Evolutionary conservation across 148 eudicot genomes (phyloP).

Genomic region (Camellia japonica): DNA sequence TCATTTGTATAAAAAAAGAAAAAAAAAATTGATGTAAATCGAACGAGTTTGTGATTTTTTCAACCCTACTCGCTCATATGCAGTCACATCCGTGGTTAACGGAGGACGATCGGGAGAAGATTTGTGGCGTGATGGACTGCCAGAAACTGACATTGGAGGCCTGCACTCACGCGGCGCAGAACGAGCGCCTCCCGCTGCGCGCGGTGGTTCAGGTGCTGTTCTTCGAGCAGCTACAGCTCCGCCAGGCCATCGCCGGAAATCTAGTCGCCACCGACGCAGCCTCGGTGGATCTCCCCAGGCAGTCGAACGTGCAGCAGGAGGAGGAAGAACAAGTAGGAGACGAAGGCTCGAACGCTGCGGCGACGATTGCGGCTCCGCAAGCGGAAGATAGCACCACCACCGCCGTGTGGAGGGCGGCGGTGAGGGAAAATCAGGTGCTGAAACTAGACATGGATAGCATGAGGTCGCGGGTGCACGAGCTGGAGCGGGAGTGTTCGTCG

Average conservation of each 20-base stretch:
- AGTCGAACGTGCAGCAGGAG: conserved; percentile 21
- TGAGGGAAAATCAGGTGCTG: conserved; percentile 72
- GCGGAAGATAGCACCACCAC: conserved; percentile 27
- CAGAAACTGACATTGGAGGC: conserved; percentile 94
- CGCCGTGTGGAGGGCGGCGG: conserved; percentile 44
- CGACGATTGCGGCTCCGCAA: neutral
- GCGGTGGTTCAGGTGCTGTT: conserved; percentile 90
- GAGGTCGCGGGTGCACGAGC: conserved; percentile 81
- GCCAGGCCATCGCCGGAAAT: conserved; percentile 87
- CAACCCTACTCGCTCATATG: neutral
- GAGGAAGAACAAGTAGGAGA: conserved; percentile 21
- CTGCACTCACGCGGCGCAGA: conserved; percentile 97
- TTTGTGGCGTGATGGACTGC: conserved; percentile 74
- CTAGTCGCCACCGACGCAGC: conserved; percentile 37
- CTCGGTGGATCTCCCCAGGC: conserved; percentile 9
- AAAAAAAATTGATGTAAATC: no score
- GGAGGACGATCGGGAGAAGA: conserved; percentile 69
- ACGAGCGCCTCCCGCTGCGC: conserved; percentile 88
- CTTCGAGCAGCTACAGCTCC: conserved; percentile 96
- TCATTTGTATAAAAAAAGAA: no score
- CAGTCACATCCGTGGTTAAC: conserved; percentile 89
- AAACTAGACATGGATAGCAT: conserved; percentile 88
- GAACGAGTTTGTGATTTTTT: no score
- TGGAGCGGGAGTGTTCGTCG: conserved; percentile 79
- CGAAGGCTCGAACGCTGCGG: no score